These are phyloP conservation scores for Paxillus ammoniavirescens DNA, from an alignment of 768 basidiomycete species.

Conservation along the genomic window DNA sequence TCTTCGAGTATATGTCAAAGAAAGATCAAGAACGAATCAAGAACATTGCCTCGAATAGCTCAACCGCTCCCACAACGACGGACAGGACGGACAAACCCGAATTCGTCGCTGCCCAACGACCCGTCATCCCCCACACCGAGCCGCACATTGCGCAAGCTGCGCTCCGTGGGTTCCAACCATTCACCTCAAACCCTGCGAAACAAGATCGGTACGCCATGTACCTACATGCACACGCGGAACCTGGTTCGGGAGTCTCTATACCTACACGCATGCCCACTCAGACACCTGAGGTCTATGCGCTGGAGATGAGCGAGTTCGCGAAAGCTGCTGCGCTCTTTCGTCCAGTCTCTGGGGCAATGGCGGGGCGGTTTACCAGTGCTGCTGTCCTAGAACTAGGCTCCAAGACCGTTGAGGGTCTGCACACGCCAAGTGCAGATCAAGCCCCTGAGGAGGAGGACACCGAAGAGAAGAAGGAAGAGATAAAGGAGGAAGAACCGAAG, in stretches of 20 bases:
- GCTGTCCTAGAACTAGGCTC: constrained; percentile 66
- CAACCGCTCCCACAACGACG: constrained; percentile 22
- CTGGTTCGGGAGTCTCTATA: constrained; percentile 41
- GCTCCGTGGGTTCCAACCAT: constrained; percentile 87
- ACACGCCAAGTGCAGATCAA: constrained; percentile 48
- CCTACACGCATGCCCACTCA: constrained; percentile 57
- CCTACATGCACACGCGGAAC: constrained; percentile 67
- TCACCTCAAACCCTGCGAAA: constrained; percentile 69
- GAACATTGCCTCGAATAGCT: constrained; percentile 43
- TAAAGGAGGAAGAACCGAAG: constrained; percentile 70
- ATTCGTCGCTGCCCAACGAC: constrained; percentile 29
- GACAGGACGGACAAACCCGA: constrained; percentile 24
- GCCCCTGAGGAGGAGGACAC: constrained; percentile 39
- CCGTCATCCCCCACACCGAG: constrained; percentile 59
- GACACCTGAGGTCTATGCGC: constrained; percentile 65
- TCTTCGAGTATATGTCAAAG: constrained; percentile 93
- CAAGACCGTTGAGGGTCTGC: constrained; percentile 63
- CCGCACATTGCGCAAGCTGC: constrained; percentile 85
- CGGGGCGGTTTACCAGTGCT: constrained; percentile 87
- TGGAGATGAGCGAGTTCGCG: constrained; percentile 83
- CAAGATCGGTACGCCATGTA: constrained; percentile 86
- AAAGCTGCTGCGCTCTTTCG: constrained; percentile 89
- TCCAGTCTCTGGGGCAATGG: constrained; percentile 90
- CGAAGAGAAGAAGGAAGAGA: constrained; percentile 36
- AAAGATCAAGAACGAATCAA: constrained; percentile 88